Evolutionary conservation across 805 yeast genomes (phyloP), one percentile per base, ranked within the genome.

Genomic region (Limtongozyma cylindracea): DNA sequence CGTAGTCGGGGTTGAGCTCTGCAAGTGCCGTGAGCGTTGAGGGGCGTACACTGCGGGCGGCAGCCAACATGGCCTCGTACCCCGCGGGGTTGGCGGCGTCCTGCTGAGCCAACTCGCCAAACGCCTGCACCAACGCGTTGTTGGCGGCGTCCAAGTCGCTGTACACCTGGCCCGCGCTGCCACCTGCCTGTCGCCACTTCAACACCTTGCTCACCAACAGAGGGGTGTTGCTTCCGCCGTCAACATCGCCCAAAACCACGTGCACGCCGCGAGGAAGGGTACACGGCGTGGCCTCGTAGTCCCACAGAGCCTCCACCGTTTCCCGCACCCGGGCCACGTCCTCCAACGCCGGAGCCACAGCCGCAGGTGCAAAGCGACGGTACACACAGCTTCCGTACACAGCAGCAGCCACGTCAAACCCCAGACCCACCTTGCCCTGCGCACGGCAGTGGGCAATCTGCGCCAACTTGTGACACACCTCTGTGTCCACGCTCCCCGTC

Each of bases 341-440:
- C 10, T 24, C 28, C 11, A 43, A 38, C 17, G 61, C 36, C 14
- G 31, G 36, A 16, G 44, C 45, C 21, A 63, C 59, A 17, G 62
- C 27, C 5, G 32, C 40, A 0, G 91, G 76, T 3, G 53, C 47
- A 35, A 88, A 88, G 27, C 98, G 52, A 20, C 61, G 55, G 42
- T 88, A 88, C 5, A 67, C 55, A 20, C 82, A 71, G 0, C 93
- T 73, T 2, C 98, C 98, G 42, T 57, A 84, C 0, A 76, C 70
- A 0, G 98, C 98, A 13, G 95, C 70, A 0, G 93, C 96, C 19
- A 88, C 91, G 39, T 88, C 98, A 43, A 88, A 88, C 0, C 98
- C 98, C 3, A 94, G 78, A 0, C 98, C 98, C 13, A 88, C 68
- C 42, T 88, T 88, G 16, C 77, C 76, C 41, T 88, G 98, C 3